Evolutionary conservation across 1,284 basidiomycete species (phyloP).

Genomic region (Spongiforma sp.): DNA sequence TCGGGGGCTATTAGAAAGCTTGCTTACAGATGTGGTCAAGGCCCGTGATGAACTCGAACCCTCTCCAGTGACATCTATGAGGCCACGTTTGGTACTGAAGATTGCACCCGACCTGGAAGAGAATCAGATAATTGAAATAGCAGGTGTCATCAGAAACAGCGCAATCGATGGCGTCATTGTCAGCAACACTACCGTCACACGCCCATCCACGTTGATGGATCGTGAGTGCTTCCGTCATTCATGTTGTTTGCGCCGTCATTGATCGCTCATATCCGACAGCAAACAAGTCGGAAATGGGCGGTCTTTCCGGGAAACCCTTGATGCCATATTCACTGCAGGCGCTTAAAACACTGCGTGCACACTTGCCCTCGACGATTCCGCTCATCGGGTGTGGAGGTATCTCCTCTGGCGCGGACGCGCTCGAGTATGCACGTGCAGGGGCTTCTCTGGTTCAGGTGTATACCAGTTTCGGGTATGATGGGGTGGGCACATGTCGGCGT

Average conservation of each 20-base stretch:
- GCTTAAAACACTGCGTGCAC: constrained; percentile 75
- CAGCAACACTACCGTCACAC: constrained; percentile 92
- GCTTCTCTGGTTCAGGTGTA: constrained; percentile 93
- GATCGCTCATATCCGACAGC: constrained; percentile 44
- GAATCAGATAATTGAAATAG: constrained; percentile 84
- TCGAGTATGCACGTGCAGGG: constrained; percentile 90
- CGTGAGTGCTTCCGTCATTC: constrained; percentile 42
- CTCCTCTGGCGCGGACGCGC: constrained; percentile 82
- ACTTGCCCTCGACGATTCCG: constrained; percentile 79
- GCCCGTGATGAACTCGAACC: constrained; percentile 73
- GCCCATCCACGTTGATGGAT: constrained; percentile 69
- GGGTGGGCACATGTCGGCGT: constrained; percentile 61
- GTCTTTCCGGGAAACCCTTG: constrained; percentile 90
- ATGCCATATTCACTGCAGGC: constrained; percentile 83
- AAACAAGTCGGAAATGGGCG: constrained; percentile 79
- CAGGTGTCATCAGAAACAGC: constrained; percentile 75
- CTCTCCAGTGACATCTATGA: constrained; percentile 49
- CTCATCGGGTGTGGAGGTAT: constrained; percentile 97
- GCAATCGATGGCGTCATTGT: constrained; percentile 95
- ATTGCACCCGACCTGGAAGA: constrained; percentile 92
- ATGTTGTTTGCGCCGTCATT: background rate
- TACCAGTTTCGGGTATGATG: constrained; percentile 90
- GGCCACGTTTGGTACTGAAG: constrained; percentile 88
- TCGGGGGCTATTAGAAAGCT: constrained; percentile 70
- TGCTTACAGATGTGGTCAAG: constrained; percentile 76